These are phyloP conservation scores for Kodamaea neixiangensis DNA, from an alignment of 805 yeast species.

Conservation along the genomic window DNA sequence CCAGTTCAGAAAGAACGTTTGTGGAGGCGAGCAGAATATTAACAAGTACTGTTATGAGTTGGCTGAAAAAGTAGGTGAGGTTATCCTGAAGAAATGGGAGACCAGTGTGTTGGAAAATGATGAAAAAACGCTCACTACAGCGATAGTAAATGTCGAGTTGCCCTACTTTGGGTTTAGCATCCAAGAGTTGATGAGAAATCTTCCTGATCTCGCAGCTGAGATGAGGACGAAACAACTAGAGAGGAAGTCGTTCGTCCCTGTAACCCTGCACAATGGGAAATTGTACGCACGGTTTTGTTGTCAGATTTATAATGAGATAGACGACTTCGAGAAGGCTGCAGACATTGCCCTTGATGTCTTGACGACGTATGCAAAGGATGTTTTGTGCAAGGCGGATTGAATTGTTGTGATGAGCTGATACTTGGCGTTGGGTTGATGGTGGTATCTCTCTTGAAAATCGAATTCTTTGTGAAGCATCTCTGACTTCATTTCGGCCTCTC, in stretches of 20 bases:
- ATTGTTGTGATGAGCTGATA: too few relatives aligned
- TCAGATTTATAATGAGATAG: slow-evolving; percentile 59
- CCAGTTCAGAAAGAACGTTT: slow-evolving; percentile 50
- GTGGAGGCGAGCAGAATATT: slow-evolving; percentile 63
- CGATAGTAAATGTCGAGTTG: slow-evolving; percentile 46
- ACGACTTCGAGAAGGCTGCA: slow-evolving; percentile 53
- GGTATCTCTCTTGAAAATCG: too few relatives aligned
- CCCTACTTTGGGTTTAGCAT: slow-evolving; percentile 27
- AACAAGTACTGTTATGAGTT: slow-evolving; percentile 47
- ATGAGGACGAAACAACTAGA: slow-evolving; percentile 5
- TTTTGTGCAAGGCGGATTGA: too few relatives aligned
- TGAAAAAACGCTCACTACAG: slow-evolving; percentile 34
- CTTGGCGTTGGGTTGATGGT: too few relatives aligned
- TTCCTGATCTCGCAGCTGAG: background rate
- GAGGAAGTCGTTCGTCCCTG: slow-evolving; percentile 50
- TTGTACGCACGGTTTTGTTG: slow-evolving; percentile 50
- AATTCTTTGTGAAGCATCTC: too few relatives aligned
- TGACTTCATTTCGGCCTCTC: too few relatives aligned
- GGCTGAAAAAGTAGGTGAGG: slow-evolving; percentile 44
- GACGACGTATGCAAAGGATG: background rate
- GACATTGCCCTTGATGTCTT: slow-evolving; percentile 33
- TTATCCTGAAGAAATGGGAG: slow-evolving; percentile 42
- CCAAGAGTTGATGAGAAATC: slow-evolving; percentile 13
- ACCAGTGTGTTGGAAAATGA: slow-evolving; percentile 37
- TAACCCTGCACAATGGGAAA: slow-evolving; percentile 38